A percentile compares a stretch with the other conserved stretches of the same genome.
Evolutionary conservation across 2,329 filamentous ascomycete genomes (phyloP).

Genomic region (Graphilbum fragrans): DNA sequence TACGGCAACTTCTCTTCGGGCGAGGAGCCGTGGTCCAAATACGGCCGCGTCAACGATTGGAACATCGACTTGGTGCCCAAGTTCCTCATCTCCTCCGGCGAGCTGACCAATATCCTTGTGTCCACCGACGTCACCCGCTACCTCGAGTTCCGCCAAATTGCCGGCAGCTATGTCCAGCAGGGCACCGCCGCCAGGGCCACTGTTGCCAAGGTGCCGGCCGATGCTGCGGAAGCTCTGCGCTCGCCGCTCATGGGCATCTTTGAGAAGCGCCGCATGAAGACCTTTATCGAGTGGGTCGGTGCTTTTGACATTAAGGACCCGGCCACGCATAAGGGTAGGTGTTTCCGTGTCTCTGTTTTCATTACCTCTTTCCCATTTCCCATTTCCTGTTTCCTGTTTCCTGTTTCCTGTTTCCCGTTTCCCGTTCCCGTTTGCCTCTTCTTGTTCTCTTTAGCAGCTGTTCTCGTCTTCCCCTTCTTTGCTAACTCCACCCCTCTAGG

Average conservation of each 20-base stretch:
- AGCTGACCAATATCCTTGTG: slow-evolving; percentile 96
- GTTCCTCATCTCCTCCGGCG: slow-evolving; percentile 95
- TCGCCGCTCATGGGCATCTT: slow-evolving; percentile 95
- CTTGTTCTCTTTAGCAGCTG: no score
- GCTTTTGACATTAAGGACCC: slow-evolving; percentile 73
- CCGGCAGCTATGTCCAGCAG: slow-evolving; percentile 93
- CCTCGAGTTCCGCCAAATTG: slow-evolving; percentile 88
- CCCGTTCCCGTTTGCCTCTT: no score
- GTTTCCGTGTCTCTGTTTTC: no score
- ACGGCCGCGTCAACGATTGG: slow-evolving; percentile 94
- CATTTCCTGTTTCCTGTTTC: no score
- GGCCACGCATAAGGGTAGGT: slow-evolving; percentile 57
- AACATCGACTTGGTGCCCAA: slow-evolving; percentile 98
- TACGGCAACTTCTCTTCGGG: slow-evolving; percentile 71
- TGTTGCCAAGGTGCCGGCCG: slow-evolving; percentile 92
- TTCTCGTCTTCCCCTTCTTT: neutral
- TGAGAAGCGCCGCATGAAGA: slow-evolving; percentile 94
- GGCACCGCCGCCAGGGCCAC: slow-evolving; percentile 71
- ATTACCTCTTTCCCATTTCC: no score
- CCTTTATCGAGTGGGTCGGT: slow-evolving; percentile 92
- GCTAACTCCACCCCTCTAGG: slow-evolving; percentile 34
- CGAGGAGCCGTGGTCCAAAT: slow-evolving; percentile 95
- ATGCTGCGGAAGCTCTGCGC: slow-evolving; percentile 77
- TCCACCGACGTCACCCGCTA: slow-evolving; percentile 86
- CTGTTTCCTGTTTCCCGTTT: no score